Conservation (phyloP, 371 early-diverging fungal species). For the Batkoa obscura region DNA sequence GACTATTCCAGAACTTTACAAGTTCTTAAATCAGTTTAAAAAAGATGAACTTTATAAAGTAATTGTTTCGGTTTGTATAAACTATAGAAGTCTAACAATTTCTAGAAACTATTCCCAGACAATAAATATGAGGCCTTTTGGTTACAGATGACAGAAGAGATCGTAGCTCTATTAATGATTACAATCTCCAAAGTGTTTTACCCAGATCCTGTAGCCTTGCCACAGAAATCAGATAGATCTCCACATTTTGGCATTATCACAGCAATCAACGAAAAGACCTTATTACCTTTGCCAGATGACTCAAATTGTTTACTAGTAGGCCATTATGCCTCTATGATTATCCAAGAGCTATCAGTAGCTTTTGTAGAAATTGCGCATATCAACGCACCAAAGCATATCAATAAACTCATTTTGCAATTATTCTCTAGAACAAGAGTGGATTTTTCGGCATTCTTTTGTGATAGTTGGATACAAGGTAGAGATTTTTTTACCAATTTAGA, state of each 20-base stretch:
- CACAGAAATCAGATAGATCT: background rate
- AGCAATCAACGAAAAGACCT: background rate
- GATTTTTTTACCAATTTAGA: background rate
- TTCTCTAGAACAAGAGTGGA: background rate
- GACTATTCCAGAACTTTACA: background rate
- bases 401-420: background rate
- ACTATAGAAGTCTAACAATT: background rate
- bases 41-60: background rate
- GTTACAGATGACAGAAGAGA: slow-evolving; percentile 2
- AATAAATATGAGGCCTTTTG: background rate
- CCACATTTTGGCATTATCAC: background rate
- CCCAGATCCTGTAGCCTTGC: background rate
- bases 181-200: slow-evolving; percentile 1
- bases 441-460: background rate
- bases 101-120: background rate
- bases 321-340: background rate
- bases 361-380: background rate
- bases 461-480: background rate
- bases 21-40: background rate
- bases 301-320: background rate
- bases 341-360: background rate
- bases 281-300: background rate
- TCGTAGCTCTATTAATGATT: background rate
- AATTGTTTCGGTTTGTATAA: background rate
- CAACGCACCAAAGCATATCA: background rate